phyloP scores from a whole-genome alignment of 2,329 filamentous ascomycete species.

The Colletotrichum sp. region DNA sequence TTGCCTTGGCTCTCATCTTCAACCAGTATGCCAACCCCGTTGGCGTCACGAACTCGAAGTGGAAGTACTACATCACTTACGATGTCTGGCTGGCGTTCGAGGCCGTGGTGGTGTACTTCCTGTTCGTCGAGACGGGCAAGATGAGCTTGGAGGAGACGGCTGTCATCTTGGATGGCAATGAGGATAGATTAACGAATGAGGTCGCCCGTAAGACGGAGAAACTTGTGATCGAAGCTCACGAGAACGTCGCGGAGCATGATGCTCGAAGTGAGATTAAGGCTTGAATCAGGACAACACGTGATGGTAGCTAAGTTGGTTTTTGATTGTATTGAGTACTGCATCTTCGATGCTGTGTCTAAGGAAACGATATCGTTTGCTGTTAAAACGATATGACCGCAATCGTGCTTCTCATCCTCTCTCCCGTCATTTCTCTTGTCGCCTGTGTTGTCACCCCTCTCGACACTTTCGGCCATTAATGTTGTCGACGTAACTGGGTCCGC shows the following conservation, averaged over 20 bases:
- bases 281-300: neutral
- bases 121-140: conserved; percentile 22
- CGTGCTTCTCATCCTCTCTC: neutral
- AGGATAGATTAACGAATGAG: conserved; percentile 15
- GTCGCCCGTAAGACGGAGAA: conserved; percentile 19
- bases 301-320: neutral
- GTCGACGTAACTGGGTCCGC: no score
- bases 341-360: neutral
- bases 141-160: conserved; percentile 21
- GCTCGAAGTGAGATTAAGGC: neutral
- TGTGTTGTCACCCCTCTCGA: neutral
- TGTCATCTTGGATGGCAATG: conserved; percentile 13
- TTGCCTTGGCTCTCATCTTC: conserved; percentile 20
- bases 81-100: conserved; percentile 17
- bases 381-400: neutral
- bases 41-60: conserved; percentile 23
- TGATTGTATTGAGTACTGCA: neutral
- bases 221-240: neutral
- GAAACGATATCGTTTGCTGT: neutral
- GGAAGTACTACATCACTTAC: conserved; percentile 44
- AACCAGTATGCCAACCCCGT: conserved; percentile 16
- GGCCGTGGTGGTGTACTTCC: conserved; percentile 16
- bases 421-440: neutral
- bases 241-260: neutral
- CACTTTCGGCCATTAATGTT: no score